Evolutionary conservation across 2,329 filamentous ascomycete species (phyloP), one percentile per base, ranked within the genome.

Genomic region (Phyllosticta capitalensis): DNA sequence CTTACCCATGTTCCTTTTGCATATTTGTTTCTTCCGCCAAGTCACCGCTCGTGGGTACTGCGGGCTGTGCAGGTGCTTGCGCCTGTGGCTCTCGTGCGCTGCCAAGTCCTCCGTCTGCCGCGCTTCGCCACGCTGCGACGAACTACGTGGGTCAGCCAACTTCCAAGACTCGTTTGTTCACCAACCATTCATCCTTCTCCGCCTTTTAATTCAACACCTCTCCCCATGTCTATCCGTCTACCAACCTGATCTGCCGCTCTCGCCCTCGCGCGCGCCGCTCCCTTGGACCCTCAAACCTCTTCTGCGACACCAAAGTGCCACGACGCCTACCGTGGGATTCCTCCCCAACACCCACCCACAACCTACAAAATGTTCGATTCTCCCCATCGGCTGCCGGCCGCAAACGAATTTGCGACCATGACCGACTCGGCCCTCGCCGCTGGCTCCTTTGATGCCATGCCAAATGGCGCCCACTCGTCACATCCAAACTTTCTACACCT

Each of bases 401-500:
- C 68, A 24, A 52, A 67, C 55, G 52, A 66, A 45, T 70, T 73
- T 57, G 63, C 68, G 52, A 64, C 68, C 64, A 73, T 71, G 70
- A 68, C 65, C 19, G 30, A 60, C 17, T 56, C 54, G 5, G 33
- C 66, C 60, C 67, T 66, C 60, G 66, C 68, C 59, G 69, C 67
- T 58, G 65, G 66, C 64, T 66, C 69, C 65, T 62, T 71, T 55
- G 64, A 65, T 26, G 67, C 64, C 59, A 65, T 72, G 67, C 70
- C 69, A 63, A 69, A 67, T 61, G 30, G 63, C 59, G 54, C 24
- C 63, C 75, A 76, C 63, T 67, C 68, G 50, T 71, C 72, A 56
- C 86, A 90, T 64, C 86, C 87, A 14, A 80, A 87, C 56, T 79
- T 90, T 63, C 78, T 77, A 60, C 81, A 91, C 67, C 80, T 96